A percentile compares a stretch with the other conserved stretches of the same genome.
Conservation (phyloP, 2,329 filamentous ascomycete genomes). For the Plenodomus tracheiphilus region DNA sequence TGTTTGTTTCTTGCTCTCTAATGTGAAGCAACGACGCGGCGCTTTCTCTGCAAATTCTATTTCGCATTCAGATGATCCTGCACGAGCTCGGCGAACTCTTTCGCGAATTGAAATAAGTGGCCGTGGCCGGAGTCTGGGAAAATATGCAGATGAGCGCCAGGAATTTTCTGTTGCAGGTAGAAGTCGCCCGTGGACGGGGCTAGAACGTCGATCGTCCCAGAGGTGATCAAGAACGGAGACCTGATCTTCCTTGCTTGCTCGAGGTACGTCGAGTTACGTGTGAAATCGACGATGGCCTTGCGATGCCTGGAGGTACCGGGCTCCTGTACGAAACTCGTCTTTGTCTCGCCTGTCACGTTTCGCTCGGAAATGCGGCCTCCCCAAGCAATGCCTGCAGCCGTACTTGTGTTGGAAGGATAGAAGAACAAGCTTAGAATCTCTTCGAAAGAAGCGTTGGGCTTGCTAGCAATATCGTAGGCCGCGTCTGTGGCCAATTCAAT, state of each 20-base stretch:
- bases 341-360: neutral
- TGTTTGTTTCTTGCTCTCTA: too few relatives aligned
- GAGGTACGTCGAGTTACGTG: neutral
- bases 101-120: neutral
- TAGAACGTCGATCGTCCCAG: neutral
- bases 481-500: too few relatives aligned
- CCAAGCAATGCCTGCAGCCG: conserved; percentile 3
- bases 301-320: neutral
- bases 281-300: neutral
- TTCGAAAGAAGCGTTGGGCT: neutral
- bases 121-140: neutral
- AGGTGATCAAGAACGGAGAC: neutral
- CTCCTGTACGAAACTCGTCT: conserved; percentile 1
- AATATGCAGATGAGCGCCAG: neutral
- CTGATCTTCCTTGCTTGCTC: neutral
- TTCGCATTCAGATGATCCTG: too few relatives aligned
- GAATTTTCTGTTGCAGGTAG: neutral
- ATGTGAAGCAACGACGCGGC: too few relatives aligned
- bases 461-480: conserved; percentile 26
- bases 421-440: conserved; percentile 11
- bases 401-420: conserved; percentile 10
- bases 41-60: too few relatives aligned
- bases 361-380: conserved; percentile 5
- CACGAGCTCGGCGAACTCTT: neutral
- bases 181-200: neutral